phyloP scores from a whole-genome alignment of 805 yeast genomes.

The Lachancea fermentati region DNA sequence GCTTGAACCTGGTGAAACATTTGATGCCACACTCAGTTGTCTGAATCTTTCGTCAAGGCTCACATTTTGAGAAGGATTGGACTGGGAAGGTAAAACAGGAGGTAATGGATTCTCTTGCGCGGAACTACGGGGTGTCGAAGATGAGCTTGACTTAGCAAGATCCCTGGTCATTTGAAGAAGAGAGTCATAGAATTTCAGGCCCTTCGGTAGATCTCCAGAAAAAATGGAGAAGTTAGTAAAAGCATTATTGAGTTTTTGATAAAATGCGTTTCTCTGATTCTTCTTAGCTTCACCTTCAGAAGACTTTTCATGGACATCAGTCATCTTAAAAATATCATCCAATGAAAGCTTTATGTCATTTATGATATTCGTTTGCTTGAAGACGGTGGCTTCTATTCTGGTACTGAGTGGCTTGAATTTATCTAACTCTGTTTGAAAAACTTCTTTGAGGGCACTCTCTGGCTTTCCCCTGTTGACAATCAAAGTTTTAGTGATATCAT shows the following conservation, averaged over 20 bases:
- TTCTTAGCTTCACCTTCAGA: conserved; percentile 32
- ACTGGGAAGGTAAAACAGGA: not conserved
- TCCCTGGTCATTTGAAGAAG: conserved; percentile 27
- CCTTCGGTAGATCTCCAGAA: conserved; percentile 53
- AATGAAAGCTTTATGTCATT: conserved; percentile 42
- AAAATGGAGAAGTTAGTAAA: conserved; percentile 55
- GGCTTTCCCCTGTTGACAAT: conserved; percentile 57
- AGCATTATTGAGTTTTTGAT: conserved; percentile 42
- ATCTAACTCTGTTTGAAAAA: conserved; percentile 66
- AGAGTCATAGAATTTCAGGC: conserved; percentile 56
- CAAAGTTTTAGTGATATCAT: conserved; percentile 76
- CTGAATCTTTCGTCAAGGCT: conserved; percentile 1
- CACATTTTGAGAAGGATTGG: not conserved
- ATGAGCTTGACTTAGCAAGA: conserved; percentile 4
- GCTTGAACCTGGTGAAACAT: not conserved
- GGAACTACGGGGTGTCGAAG: conserved; percentile 9
- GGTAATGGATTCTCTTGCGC: not conserved
- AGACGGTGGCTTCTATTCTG: conserved; percentile 63
- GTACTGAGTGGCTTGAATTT: conserved; percentile 68
- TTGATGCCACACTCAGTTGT: conserved; percentile 2
- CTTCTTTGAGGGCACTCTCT: conserved; percentile 49
- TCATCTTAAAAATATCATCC: conserved; percentile 43
- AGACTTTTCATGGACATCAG: conserved; percentile 39
- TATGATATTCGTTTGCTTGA: conserved; percentile 52
- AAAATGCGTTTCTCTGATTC: conserved; percentile 33